Evolutionary conservation across 164 flowering plant genomes (phyloP), one percentile per base, ranked within the genome.

Genomic region (Annona squamosa): DNA sequence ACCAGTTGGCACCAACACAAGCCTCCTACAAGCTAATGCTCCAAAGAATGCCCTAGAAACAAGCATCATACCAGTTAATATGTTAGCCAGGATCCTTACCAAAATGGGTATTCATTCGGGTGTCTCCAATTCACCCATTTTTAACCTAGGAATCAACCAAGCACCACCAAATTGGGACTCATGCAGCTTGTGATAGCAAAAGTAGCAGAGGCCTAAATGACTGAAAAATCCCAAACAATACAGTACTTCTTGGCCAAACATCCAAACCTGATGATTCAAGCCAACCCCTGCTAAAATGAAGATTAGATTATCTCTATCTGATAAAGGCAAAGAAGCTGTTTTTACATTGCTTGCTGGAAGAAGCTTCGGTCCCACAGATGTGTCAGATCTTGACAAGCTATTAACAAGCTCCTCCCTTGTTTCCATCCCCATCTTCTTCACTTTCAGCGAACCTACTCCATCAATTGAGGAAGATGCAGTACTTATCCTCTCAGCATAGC

Each of bases 401-500:
- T 78, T 86, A 76, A 88, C 68, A 75, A 89, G 84, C 70, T 93
- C 97, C 76, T 91, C 94, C 76, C 88, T 82, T 6, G 93, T 87
- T 84, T 96, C 99, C 73, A 82, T 81, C 74, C 97, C 98, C 12
- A 94, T 84, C 82, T 93, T 93, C 87, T 96, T 96, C 66, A 83
- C 82, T 84, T 93, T 93, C 42, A 97, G 99, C 48, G 99, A 96
- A 46, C 93, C 89, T n/a, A 74, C 73, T 59, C 88, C 92, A 74
- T 89, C 97, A 75, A 83, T 79, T 65, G 85, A 90, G 71, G 92
- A 83, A 69, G 92, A 79, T 48, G 84, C 81, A 41, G 92, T 89
- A 76, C 97, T 82, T 74, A 93, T 86, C 80, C 98, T 91, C 85
- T 96, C 97, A 4, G 98, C 95, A 84, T 88, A 93, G 65, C 93